Base-by-base conservation (phyloP, 1,284 basidiomycete species). In the Microbotryomycetes sp. region DNA sequence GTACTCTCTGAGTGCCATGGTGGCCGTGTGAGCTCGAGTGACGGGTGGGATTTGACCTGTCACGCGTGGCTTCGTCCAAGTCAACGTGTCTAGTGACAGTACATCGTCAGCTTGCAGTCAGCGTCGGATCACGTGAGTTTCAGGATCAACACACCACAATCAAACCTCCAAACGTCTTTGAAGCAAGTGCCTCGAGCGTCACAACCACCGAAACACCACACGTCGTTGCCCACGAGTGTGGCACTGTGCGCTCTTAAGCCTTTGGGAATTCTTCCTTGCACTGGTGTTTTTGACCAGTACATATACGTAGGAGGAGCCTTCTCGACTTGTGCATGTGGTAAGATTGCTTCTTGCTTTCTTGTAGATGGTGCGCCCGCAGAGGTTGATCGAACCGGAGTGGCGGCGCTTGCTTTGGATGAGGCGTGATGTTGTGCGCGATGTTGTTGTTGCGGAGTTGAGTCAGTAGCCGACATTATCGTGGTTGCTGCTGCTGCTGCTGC, bases 201-300 rank as follows among this genome's bases (percentile, higher is more conserved):
- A 30, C 69, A 70, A 9, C 70, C 70, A 15, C 70, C 70, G 54
- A 71, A 70, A 9, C 64, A 54, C 56, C 62, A 64, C 4, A 64
- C 54, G 6, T 57, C 42, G 29, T 64, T 58, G 26, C 59, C 62
- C 16, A 70, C 64, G 3, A 68, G 26, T 16, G 66, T 65, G 4
- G 68, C 60, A 4, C 56, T 60, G 49, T 71, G 70, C 0, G 70
- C 70, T 22, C 70, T 29, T 31, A 71, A 56, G 22, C 61, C 61
- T 36, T 56, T 56, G 16, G 64, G 66, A 15, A 68, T 50, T n/a
- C 60, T 54, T 12, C 68, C 68, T 42, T 57, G 60, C 42, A 65
- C 62, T n/a, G 68, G 64, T 2, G 66, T 59, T 32, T 59, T 65
- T 23, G 64, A 70, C 63, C 66, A 66, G 55, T 68, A 62, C 56